These are phyloP conservation scores for Claviceps fusiformis DNA, from an alignment of 2,329 filamentous ascomycete species.

Conservation along the genomic window DNA sequence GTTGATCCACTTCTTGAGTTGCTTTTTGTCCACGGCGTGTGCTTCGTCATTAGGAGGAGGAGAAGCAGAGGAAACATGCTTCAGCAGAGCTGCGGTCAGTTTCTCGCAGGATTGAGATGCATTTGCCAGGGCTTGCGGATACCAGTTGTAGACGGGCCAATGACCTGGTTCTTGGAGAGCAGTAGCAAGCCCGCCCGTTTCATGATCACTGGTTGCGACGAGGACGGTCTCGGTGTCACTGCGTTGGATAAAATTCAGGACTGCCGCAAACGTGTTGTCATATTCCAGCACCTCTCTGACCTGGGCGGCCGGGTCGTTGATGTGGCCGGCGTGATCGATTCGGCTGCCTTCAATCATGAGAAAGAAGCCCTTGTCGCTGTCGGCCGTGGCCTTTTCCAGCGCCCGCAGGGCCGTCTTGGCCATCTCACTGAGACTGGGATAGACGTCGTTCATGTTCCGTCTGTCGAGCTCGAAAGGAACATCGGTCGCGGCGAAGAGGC, in stretches of 20 bases:
- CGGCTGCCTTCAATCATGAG: conserved; percentile 95
- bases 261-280: conserved; percentile 70
- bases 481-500: conserved; percentile 69
- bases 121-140: conserved; percentile 60
- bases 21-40: conserved; percentile 12
- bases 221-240: conserved; percentile 64
- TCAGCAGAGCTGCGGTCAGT: conserved; percentile 47
- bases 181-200: conserved; percentile 78
- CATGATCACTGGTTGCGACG: conserved; percentile 87
- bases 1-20: conserved; percentile 52
- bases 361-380: conserved; percentile 90
- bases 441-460: conserved; percentile 60
- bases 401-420: conserved; percentile 66
- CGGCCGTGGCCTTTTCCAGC: conserved; percentile 65
- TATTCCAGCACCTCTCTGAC: conserved; percentile 92
- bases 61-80: conserved; percentile 34
- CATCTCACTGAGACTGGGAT: conserved; percentile 89
- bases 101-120: conserved; percentile 68
- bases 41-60: not conserved
- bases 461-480: conserved; percentile 93
- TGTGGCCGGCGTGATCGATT: conserved; percentile 88
- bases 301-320: conserved; percentile 71
- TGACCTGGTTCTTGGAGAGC: conserved; percentile 52
- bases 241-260: conserved; percentile 70
- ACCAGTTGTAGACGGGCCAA: conserved; percentile 57